Conservation (phyloP, 2,329 filamentous ascomycete genomes). For the Cryoendolithus antarcticus region DNA sequence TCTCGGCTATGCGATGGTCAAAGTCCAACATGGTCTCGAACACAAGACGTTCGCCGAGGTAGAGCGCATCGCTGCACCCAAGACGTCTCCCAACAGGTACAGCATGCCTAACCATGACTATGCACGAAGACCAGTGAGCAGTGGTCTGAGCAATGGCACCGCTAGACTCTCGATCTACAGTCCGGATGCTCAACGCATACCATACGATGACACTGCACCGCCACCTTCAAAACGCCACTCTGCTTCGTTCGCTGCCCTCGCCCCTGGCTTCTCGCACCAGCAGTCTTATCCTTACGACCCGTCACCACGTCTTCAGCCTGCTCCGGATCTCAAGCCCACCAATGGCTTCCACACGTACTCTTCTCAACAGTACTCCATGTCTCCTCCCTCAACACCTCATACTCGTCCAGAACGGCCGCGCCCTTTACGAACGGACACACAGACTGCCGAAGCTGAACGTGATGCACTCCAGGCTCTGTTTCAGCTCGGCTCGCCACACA, state of each 20-base stretch:
- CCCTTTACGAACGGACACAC: slow-evolving; percentile 55
- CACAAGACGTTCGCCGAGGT: slow-evolving; percentile 64
- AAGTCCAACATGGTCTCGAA: slow-evolving; percentile 84
- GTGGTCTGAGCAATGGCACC: slow-evolving; percentile 16
- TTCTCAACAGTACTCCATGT: slow-evolving; percentile 12
- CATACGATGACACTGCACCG: slow-evolving; percentile 4
- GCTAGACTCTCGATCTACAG: slow-evolving; percentile 15
- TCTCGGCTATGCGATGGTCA: slow-evolving; percentile 85
- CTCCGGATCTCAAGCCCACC: slow-evolving; percentile 18
- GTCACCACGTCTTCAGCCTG: slow-evolving; percentile 14
- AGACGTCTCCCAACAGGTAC: slow-evolving; percentile 25
- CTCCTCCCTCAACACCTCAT: slow-evolving; percentile 23
- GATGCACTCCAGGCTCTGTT: slow-evolving; percentile 70
- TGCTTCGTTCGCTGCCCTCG: slow-evolving; percentile 12
- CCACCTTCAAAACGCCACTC: slow-evolving; percentile 22
- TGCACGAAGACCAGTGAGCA: slow-evolving; percentile 15
- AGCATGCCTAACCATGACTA: slow-evolving; percentile 17
- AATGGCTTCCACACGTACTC: slow-evolving; percentile 5
- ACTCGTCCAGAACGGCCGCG: slow-evolving; percentile 24
- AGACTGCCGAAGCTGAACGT: slow-evolving; percentile 57
- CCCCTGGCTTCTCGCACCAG: slow-evolving; percentile 6
- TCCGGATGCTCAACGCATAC: slow-evolving; percentile 8
- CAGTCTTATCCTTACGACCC: slow-evolving; percentile 3
- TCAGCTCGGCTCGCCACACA: slow-evolving; percentile 52
- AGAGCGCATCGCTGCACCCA: slow-evolving; percentile 59